A percentile compares a stretch with the other conserved stretches of the same genome.
Conservation (phyloP, 331 rosid genomes). For the Erythrophleum ivorense region DNA sequence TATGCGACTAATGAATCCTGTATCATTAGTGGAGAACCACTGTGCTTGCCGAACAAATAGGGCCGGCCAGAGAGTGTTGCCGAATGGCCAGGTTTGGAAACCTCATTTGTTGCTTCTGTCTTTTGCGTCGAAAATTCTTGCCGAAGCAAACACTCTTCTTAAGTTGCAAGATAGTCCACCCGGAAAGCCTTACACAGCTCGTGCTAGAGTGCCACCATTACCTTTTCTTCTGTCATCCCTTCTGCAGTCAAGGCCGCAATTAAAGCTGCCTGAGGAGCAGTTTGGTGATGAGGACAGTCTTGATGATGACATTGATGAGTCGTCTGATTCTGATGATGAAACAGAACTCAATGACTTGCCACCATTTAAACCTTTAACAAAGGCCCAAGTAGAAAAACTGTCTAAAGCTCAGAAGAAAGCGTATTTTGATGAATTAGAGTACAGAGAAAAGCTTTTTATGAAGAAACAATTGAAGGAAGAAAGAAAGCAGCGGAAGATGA, state of each 20-base stretch:
- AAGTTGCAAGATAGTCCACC: slow-evolving; percentile 93
- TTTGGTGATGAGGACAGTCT: slow-evolving; percentile 72
- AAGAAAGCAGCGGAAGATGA: slow-evolving; percentile 74
- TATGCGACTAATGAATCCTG: slow-evolving; percentile 98
- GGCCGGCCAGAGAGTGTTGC: slow-evolving; percentile 97
- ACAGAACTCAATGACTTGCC: slow-evolving; percentile 83
- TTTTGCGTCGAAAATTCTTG: slow-evolving; percentile 95
- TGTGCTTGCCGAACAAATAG: slow-evolving; percentile 93
- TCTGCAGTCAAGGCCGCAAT: slow-evolving; percentile 88
- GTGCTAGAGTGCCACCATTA: slow-evolving; percentile 78
- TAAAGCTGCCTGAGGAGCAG: slow-evolving; percentile 92
- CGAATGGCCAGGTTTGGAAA: slow-evolving; percentile 99
- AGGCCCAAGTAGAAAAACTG: slow-evolving; percentile 75
- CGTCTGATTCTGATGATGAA: slow-evolving; percentile 93
- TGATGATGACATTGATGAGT: slow-evolving; percentile 78
- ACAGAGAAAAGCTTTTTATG: slow-evolving; percentile 89
- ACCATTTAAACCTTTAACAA: slow-evolving; percentile 78
- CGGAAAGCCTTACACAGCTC: slow-evolving; percentile 74
- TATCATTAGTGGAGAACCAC: slow-evolving; percentile 97
- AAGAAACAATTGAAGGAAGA: slow-evolving; percentile 94
- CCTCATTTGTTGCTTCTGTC: slow-evolving; percentile 92
- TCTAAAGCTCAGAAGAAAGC: slow-evolving; percentile 81
- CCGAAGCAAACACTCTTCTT: slow-evolving; percentile 91
- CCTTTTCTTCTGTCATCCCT: slow-evolving; percentile 90
- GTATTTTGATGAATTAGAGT: slow-evolving; percentile 88